A percentile compares a stretch with the other conserved stretches of the same genome.
Conservation (phyloP, 441 rosid species). For the Croton laevigatus region DNA sequence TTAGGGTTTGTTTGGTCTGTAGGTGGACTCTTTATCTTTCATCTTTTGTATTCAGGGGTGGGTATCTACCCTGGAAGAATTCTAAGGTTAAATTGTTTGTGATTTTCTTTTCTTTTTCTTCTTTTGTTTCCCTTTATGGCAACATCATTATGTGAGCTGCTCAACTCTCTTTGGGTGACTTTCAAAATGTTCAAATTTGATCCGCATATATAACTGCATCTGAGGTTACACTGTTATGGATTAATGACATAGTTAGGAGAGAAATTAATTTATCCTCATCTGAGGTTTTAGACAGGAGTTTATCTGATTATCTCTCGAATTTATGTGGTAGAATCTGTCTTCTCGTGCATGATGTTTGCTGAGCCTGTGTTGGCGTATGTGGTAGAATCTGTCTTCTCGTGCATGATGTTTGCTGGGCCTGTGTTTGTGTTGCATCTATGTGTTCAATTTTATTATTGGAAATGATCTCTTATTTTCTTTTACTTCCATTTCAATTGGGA, state of each 20-base stretch:
- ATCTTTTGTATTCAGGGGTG: not conserved
- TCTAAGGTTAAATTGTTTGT: not conserved
- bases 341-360: slow-evolving; percentile 3
- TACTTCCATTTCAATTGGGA: not conserved
- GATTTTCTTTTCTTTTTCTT: not conserved
- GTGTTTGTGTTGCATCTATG: not conserved
- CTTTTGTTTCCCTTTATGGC: not conserved
- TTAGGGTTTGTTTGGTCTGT: not conserved
- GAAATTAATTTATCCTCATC: not conserved
- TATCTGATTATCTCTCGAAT: not conserved
- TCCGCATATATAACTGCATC: not conserved
- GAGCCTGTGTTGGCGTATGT: not conserved
- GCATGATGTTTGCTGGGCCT: slow-evolving; percentile 2
- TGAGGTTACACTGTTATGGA: too few relatives aligned
- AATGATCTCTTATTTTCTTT: not conserved
- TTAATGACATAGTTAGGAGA: not conserved
- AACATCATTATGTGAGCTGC: not conserved
- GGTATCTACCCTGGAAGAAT: not conserved
- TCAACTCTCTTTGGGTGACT: not conserved
- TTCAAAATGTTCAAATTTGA: too few relatives aligned
- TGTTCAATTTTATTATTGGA: not conserved
- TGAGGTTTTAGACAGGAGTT: not conserved
- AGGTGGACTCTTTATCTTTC: not conserved
- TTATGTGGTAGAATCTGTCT: not conserved
- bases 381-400: not conserved